Conservation (phyloP, 257 asterid genomes). For the Ilex aquifolium region DNA sequence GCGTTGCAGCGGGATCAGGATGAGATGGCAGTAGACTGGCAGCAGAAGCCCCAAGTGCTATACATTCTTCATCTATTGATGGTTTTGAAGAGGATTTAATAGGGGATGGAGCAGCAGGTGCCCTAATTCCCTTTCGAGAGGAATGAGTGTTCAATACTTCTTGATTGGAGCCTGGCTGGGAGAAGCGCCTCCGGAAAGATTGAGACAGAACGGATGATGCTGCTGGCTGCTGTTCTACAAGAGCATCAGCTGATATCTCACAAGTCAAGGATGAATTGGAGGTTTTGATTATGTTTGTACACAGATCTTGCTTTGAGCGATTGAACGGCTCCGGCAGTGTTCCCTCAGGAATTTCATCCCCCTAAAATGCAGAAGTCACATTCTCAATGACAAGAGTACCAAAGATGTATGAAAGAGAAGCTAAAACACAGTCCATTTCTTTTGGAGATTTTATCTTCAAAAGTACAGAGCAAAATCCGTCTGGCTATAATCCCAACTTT, state of each 20-base stretch:
- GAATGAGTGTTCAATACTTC: conserved; percentile 4
- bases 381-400: too few species aligned
- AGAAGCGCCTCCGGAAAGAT: conserved; percentile 49
- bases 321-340: conserved; percentile 58
- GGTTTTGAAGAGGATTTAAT: conserved; percentile 5
- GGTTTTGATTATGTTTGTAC: conserved; percentile 13
- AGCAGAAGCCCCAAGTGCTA: conserved; percentile 12
- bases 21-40: conserved; percentile 7
- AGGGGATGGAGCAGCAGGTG: conserved; percentile 11
- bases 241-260: conserved; percentile 10
- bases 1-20: conserved; percentile 42
- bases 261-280: conserved; percentile 13
- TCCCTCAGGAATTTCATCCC: conserved; percentile 75
- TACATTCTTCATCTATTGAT: conserved; percentile 1
- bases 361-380: conserved; percentile 30
- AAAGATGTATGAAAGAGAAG: too few species aligned
- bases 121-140: conserved; percentile 2
- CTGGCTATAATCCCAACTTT: too few species aligned
- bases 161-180: conserved; percentile 16
- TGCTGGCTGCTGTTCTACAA: conserved; percentile 7
- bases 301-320: conserved; percentile 18
- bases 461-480: too few species aligned
- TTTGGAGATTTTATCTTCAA: too few species aligned
- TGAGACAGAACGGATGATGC: conserved; percentile 45
- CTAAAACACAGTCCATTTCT: too few species aligned